Percentiles rank a stretch among this genome's conserved stretches.
These are phyloP conservation scores for Emergomyces orientalis DNA, from an alignment of 2,329 filamentous ascomycete species.

Conservation along the genomic window DNA sequence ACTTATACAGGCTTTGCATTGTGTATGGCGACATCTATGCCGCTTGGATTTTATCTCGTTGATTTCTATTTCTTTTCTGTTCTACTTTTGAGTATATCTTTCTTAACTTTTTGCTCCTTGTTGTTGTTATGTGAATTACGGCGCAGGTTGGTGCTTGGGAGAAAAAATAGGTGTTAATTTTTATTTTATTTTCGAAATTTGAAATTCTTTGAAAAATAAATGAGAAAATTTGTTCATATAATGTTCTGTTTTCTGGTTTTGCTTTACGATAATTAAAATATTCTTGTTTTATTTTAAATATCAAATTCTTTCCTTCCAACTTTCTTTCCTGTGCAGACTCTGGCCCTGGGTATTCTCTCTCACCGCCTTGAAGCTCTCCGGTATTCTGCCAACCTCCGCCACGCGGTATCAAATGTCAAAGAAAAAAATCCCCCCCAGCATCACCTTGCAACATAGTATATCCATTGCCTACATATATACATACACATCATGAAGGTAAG, in stretches of 20 bases:
- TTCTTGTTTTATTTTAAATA: background rate
- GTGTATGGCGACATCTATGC: slow-evolving; percentile 15
- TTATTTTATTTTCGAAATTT: background rate
- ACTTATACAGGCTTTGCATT: background rate
- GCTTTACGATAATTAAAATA: background rate
- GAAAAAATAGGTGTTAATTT: background rate
- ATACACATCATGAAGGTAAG: slow-evolving; percentile 4
- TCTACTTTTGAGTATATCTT: background rate
- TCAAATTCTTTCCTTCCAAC: background rate
- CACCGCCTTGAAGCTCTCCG: slow-evolving; percentile 1
- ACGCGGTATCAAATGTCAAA: background rate
- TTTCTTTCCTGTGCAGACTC: too few relatives aligned
- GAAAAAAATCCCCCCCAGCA: background rate
- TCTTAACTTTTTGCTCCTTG: slow-evolving; percentile 16
- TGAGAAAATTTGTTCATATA: background rate
- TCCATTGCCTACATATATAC: background rate
- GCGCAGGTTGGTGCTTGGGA: slow-evolving; percentile 19
- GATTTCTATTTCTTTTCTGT: slow-evolving; percentile 18
- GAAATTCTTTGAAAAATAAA: background rate
- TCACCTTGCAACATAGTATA: background rate
- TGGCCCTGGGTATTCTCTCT: background rate
- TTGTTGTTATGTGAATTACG: slow-evolving; percentile 15
- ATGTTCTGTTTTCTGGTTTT: background rate
- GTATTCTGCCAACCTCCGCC: background rate
- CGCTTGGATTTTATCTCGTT: slow-evolving; percentile 21